Percentiles rank a stretch among this genome's conserved stretches.
Evolutionary conservation across 495 filamentous ascomycete genomes (phyloP).

Genomic region (Talaromyces ruber): DNA sequence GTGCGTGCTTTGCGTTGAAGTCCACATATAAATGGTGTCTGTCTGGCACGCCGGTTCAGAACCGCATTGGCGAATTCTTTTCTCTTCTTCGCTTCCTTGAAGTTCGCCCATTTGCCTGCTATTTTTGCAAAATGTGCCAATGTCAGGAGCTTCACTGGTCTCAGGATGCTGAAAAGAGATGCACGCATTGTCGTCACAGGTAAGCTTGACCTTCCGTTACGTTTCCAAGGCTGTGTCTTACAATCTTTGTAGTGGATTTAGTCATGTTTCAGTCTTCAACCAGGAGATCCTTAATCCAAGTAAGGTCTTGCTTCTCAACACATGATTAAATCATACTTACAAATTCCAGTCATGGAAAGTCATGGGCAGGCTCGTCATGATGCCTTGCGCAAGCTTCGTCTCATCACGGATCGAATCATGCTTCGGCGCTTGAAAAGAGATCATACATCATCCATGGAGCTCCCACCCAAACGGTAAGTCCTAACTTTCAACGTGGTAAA

Average conservation of each 20-base stretch:
- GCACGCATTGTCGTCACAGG: conserved; percentile 54
- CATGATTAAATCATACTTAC: not conserved
- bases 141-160: conserved; percentile 82
- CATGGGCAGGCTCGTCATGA: conserved; percentile 43
- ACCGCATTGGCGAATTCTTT: conserved; percentile 96
- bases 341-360: conserved; percentile 39
- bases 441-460: conserved; percentile 85
- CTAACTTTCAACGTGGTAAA: not conserved
- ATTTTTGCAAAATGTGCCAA: conserved; percentile 78
- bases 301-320: conserved; percentile 15
- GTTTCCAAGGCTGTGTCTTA: not conserved
- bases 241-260: conserved; percentile 53
- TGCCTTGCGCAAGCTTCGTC: conserved; percentile 72
- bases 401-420: conserved; percentile 88
- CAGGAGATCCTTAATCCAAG: conserved; percentile 85
- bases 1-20: conserved; percentile 83
- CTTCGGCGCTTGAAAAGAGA: conserved; percentile 86
- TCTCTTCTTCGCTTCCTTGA: conserved; percentile 87
- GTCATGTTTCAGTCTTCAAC: conserved; percentile 92
- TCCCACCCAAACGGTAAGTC: conserved; percentile 74
- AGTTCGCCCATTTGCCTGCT: conserved; percentile 79
- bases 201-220: conserved; percentile 11
- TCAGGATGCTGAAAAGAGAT: conserved; percentile 57
- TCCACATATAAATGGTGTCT: conserved; percentile 90
- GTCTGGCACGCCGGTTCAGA: conserved; percentile 89